These are phyloP conservation scores for Hyaloscypha bicolor DNA, from an alignment of 495 filamentous ascomycete species.

Conservation along the genomic window DNA sequence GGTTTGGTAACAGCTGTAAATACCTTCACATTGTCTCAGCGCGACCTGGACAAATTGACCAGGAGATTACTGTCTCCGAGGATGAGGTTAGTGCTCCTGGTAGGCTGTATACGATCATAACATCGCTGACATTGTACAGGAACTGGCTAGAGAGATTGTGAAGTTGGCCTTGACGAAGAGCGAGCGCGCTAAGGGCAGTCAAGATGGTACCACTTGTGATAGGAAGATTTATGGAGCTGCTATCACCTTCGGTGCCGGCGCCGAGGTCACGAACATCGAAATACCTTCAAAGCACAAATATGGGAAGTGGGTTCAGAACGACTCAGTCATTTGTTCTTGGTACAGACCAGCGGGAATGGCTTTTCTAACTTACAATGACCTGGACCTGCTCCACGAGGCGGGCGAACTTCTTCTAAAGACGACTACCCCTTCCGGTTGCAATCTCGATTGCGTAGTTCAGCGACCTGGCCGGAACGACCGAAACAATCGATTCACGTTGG, in stretches of 20 bases:
- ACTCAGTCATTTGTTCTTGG: background rate
- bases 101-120: too few species aligned
- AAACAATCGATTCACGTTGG: background rate
- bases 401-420: background rate
- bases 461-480: too few species aligned
- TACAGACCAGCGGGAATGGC: background rate
- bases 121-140: background rate
- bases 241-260: constrained; percentile 6
- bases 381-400: background rate
- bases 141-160: background rate
- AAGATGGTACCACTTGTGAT: background rate
- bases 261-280: background rate
- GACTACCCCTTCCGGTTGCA: background rate
- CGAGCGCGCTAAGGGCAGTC: background rate
- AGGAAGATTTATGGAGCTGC: background rate
- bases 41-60: too few species aligned
- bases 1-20: background rate
- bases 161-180: background rate
- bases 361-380: background rate
- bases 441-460: background rate
- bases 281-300: background rate
- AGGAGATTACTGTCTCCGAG: too few species aligned
- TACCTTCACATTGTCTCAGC: background rate
- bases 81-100: too few species aligned
- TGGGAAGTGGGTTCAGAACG: background rate